Base-by-base conservation (phyloP, 176 grass and related monocot species). In the Juncus inflexus region DNA sequence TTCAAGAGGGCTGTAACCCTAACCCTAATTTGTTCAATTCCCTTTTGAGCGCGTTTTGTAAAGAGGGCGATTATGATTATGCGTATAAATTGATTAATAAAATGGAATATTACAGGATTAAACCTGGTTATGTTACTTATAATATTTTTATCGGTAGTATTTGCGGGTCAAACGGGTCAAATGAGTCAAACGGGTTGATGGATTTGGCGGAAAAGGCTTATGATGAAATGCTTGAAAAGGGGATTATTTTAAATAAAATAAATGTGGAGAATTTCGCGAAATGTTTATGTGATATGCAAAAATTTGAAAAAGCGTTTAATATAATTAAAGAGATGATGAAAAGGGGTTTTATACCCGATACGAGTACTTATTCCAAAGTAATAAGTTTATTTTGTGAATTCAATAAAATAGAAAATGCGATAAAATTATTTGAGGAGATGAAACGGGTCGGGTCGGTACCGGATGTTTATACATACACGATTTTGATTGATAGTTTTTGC, bases 131-230 rank as follows among this genome's bases (percentile, higher is more conserved):
- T 55, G 83, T 92, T 40, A 67, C 72, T 37, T 92, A 92, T 72
- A 92, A 90, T 64, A 99, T 82, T 76, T 99, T 99, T 81, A 90
- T 92, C 77, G 94, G 94, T 40, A 89, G 88, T 66, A 86, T 99
- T 50, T 99, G 94, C 75, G 83, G 88, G 38, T 79, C 50, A 70
- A 76, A 60, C 62, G 43, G 43, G 43, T 47, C 43, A 9, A 47
- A 47, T 9, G 43, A 9, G 43, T 47, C 9, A 9, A 37, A 74
- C 43, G 85, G 79, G 14, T 57, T 84, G 61, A 50, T 99, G 83
- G 65, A 74, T 75, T 80, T 99, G 60, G 94, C 73, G 3, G 94
- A 92, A 67, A 92, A 86, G 77, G 78, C 84, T 62, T 99, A 99
- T 8, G 80, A 84, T 19, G 94, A 99, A 72, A 99, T 99, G 85